Evolutionary conservation across 1,284 basidiomycete species (phyloP).

Genomic region (Cryptococcus amylolentus): DNA sequence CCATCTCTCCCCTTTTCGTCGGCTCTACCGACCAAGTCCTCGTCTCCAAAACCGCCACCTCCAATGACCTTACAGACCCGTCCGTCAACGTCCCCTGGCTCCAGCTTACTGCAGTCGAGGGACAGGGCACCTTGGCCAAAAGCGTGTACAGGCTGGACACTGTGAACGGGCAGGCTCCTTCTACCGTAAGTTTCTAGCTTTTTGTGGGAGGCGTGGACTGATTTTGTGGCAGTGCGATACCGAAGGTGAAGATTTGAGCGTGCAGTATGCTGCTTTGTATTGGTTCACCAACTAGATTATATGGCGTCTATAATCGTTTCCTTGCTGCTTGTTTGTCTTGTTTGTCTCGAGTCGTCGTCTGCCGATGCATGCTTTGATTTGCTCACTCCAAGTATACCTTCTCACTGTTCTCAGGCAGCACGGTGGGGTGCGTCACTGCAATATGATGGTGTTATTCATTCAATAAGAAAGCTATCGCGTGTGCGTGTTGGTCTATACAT

Average conservation of each 20-base stretch:
- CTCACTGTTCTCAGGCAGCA: no score
- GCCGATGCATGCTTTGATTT: background rate
- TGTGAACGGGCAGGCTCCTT: conserved; percentile 60
- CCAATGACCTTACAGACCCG: conserved; percentile 51
- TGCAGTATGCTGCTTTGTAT: conserved; percentile 58
- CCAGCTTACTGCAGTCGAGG: conserved; percentile 49
- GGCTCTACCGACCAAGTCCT: conserved; percentile 49
- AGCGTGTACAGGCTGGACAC: conserved; percentile 60
- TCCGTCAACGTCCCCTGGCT: conserved; percentile 59
- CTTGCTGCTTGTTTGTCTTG: background rate
- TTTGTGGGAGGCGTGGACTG: no score
- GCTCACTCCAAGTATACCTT: background rate
- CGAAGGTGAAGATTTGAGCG: conserved; percentile 50
- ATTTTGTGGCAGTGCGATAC: conserved; percentile 47
- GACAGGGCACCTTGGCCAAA: conserved; percentile 56
- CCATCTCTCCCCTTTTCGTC: conserved; percentile 29
- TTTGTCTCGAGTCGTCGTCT: background rate
- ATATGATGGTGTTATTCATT: no score
- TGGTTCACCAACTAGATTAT: conserved; percentile 43
- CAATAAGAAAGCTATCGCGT: no score
- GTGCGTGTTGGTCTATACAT: no score
- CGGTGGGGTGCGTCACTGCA: no score
- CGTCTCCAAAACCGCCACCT: conserved; percentile 14
- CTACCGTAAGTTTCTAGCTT: conserved; percentile 50
- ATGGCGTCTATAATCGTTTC: background rate